Evolutionary conservation across 805 yeast genomes (phyloP), one percentile per base, ranked within the genome.

Genomic region (Barnettozyma populi): DNA sequence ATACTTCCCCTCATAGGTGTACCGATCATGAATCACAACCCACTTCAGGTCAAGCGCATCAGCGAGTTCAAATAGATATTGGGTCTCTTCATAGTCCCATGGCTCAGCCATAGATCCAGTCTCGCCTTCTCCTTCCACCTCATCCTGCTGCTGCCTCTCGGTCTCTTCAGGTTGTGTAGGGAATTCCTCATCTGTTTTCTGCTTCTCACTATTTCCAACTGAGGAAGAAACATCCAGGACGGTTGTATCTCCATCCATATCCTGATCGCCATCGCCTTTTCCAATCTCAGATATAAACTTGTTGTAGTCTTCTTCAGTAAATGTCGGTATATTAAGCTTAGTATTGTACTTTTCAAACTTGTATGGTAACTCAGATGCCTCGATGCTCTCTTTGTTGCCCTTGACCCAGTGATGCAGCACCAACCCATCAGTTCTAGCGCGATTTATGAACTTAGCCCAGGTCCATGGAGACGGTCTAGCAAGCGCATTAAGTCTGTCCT

Each of bases 381-480:
- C 55, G 9, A 55, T 44, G 11, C 55, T 48, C 46, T 61, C 66
- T n/a, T 60, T 61, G 2, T 83, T 69, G 0, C 94, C 96, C 51
- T 86, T 81, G 2, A 82, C 90, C 98, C 99, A 94, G 66, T 94
- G 98, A 48, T 72, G 70, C 36, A 92, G 71, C 37, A 68, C 70
- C 23, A 82, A 62, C 1, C 64, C 79, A 41, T 78, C 82, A 3
- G 55, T 59, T 47, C 85, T 69, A 0, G 81, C 73, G 5, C 68
- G 67, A 52, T 80, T 80, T 39, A 69, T 73, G 61, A 92, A 94
- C 5, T 72, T 68, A 18, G 76, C 75, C 65, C 79, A 72, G 1
- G 79, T 75, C 99, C 99, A 94, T 1, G 96, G 90, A 0, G 94
- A 76, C 0, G 88, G 84, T 51, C 80, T 84, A 18, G 76, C 73